phyloP scores from a whole-genome alignment of 2,329 filamentous ascomycete species.

The Colletotrichum zoysiae region DNA sequence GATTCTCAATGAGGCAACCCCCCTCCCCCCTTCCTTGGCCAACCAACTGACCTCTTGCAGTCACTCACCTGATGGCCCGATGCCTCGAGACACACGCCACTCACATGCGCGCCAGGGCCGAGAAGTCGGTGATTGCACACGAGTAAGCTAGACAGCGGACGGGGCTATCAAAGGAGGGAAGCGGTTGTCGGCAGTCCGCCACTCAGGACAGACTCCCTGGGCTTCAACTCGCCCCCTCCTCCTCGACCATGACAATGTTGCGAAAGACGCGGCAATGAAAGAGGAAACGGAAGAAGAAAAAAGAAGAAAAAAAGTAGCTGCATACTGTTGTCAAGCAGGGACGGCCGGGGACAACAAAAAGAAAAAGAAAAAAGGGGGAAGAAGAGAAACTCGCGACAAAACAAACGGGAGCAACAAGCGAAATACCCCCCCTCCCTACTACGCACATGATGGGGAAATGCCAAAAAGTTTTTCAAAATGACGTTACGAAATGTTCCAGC shows the following conservation, averaged over 20 bases:
- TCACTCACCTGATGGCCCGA: slow-evolving; percentile 67
- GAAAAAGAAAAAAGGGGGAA: neutral
- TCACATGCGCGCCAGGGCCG: slow-evolving; percentile 64
- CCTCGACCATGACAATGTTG: neutral
- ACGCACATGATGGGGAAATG: slow-evolving; percentile 11
- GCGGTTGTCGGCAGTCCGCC: neutral
- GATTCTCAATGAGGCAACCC: neutral
- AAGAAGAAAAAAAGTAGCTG: neutral
- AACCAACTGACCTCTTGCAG: slow-evolving; percentile 46
- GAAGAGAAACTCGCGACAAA: slow-evolving; percentile 1
- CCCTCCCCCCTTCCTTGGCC: too few relatives aligned
- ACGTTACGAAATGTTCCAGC: slow-evolving; percentile 28
- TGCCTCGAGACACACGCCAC: slow-evolving; percentile 68
- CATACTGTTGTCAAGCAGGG: neutral
- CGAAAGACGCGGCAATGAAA: neutral
- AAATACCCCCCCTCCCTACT: slow-evolving; percentile 20
- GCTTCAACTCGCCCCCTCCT: too few relatives aligned
- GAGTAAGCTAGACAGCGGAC: slow-evolving; percentile 47
- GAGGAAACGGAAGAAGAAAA: neutral
- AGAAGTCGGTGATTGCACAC: slow-evolving; percentile 62
- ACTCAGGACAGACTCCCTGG: too few relatives aligned
- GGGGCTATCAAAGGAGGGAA: neutral
- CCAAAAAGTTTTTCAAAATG: slow-evolving; percentile 33
- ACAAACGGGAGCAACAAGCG: slow-evolving; percentile 17
- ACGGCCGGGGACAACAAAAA: neutral